These are phyloP conservation scores for Cladophialophora chaetospira DNA, from an alignment of 2,329 filamentous ascomycete species.

Conservation along the genomic window DNA sequence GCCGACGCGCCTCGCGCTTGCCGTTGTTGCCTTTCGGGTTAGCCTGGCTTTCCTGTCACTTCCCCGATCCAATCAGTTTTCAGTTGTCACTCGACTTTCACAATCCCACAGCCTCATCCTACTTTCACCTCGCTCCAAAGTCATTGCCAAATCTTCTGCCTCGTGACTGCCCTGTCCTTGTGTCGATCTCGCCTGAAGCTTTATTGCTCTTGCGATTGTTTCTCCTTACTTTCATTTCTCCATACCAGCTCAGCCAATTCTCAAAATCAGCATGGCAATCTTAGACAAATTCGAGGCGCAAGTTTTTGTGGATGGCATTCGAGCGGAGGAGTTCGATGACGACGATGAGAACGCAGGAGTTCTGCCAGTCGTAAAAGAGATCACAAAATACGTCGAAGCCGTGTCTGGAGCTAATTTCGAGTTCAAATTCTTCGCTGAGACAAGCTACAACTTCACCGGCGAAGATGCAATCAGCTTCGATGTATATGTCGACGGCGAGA, in stretches of 20 bases:
- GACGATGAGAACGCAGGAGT: neutral
- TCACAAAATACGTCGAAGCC: conserved; percentile 30
- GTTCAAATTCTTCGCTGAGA: conserved; percentile 16
- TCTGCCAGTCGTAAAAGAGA: neutral
- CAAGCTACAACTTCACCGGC: neutral
- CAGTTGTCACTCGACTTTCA: no score
- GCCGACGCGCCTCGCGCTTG: no score
- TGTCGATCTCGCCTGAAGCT: no score
- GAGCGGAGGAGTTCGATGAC: conserved; percentile 35
- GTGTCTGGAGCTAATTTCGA: conserved; percentile 12
- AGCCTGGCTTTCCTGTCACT: no score
- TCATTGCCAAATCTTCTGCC: no score
- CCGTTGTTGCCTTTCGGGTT: no score
- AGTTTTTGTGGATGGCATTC: conserved; percentile 22
- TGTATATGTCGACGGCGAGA: conserved; percentile 13
- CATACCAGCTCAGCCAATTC: neutral
- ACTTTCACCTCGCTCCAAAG: no score
- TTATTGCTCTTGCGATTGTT: no score
- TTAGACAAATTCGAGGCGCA: conserved; percentile 5
- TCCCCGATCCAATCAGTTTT: no score
- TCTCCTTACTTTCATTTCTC: neutral
- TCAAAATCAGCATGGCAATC: conserved; percentile 2
- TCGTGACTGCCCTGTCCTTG: no score
- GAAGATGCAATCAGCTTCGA: conserved; percentile 34
- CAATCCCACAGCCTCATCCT: no score